phyloP scores from a whole-genome alignment of 2,329 filamentous ascomycete genomes.

The Penicillium sp. region DNA sequence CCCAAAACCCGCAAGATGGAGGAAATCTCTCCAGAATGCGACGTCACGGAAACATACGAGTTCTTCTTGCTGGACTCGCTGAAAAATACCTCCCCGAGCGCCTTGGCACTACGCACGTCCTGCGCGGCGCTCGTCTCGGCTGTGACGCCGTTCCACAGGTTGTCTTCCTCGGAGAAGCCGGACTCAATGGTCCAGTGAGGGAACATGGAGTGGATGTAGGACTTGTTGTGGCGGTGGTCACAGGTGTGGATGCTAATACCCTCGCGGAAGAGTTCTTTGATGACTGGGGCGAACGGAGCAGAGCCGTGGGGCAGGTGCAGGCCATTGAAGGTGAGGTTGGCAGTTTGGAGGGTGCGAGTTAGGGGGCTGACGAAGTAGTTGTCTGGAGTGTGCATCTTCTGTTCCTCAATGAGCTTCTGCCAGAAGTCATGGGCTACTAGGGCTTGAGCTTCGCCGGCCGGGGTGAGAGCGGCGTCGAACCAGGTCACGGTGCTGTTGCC shows the following conservation, averaged over 20 bases:
- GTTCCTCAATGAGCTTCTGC: conserved; percentile 44
- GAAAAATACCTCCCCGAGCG: conserved; percentile 54
- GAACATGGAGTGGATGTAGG: conserved; percentile 49
- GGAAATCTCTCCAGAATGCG: conserved; percentile 57
- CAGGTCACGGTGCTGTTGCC: conserved; percentile 56
- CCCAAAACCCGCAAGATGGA: conserved; percentile 48
- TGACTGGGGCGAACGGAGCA: conserved; percentile 48
- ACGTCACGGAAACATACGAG: conserved; percentile 54
- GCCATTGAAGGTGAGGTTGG: conserved; percentile 51
- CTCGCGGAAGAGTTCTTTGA: conserved; percentile 60
- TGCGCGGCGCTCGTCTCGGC: conserved; percentile 50
- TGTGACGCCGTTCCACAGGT: conserved; percentile 51
- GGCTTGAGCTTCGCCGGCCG: conserved; percentile 52
- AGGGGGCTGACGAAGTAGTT: conserved; percentile 57
- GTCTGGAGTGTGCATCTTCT: conserved; percentile 53
- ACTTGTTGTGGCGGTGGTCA: conserved; percentile 51
- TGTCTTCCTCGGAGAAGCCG: conserved; percentile 54
- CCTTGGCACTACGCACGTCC: conserved; percentile 42
- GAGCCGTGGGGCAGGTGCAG: conserved; percentile 43
- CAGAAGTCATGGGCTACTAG: conserved; percentile 47
- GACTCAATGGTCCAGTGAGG: conserved; percentile 52
- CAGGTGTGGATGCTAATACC: conserved; percentile 60
- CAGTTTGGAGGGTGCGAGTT: conserved; percentile 56
- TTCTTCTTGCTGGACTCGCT: conserved; percentile 33
- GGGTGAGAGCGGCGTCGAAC: conserved; percentile 57